Evolutionary conservation across 768 basidiomycete species (phyloP).

Genomic region (Holtermannia corniformis): DNA sequence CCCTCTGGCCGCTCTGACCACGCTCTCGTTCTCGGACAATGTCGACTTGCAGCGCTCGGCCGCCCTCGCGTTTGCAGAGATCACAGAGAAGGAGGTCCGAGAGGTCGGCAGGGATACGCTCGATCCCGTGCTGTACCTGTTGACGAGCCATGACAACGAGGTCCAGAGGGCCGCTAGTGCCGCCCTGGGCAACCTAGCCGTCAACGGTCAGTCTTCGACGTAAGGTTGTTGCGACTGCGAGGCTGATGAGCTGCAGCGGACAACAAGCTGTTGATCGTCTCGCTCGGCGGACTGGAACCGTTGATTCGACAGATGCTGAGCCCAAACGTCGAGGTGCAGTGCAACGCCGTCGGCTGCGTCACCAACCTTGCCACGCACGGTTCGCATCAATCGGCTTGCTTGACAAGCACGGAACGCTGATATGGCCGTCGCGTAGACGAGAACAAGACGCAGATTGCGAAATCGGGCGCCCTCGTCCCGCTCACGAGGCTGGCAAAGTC

Average conservation of each 20-base stretch:
- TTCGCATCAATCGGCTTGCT: slow-evolving; percentile 42
- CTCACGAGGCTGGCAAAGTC: slow-evolving; percentile 90
- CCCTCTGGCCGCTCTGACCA: slow-evolving; percentile 85
- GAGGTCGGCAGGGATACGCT: slow-evolving; percentile 93
- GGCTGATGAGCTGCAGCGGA: slow-evolving; percentile 59
- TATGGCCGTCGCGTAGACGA: slow-evolving; percentile 56
- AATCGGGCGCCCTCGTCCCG: slow-evolving; percentile 96
- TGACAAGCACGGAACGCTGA: too few relatives aligned
- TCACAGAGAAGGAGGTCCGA: slow-evolving; percentile 98
- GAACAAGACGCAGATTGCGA: slow-evolving; percentile 99
- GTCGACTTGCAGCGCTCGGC: slow-evolving; percentile 97
- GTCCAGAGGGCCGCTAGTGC: slow-evolving; percentile 97
- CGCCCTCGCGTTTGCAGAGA: slow-evolving; percentile 96
- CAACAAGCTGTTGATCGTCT: slow-evolving; percentile 97
- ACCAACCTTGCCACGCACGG: slow-evolving; percentile 98
- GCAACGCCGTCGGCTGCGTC: slow-evolving; percentile 98
- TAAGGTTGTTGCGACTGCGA: background rate
- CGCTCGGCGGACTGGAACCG: slow-evolving; percentile 92
- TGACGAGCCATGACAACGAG: slow-evolving; percentile 96
- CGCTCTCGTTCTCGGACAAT: slow-evolving; percentile 96
- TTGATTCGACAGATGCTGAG: slow-evolving; percentile 98
- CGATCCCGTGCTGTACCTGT: slow-evolving; percentile 93
- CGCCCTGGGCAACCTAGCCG: slow-evolving; percentile 91
- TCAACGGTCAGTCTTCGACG: slow-evolving; percentile 66
- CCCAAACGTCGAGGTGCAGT: slow-evolving; percentile 98